phyloP scores from a whole-genome alignment of 306 rosid species.

The Biancaea sappan region DNA sequence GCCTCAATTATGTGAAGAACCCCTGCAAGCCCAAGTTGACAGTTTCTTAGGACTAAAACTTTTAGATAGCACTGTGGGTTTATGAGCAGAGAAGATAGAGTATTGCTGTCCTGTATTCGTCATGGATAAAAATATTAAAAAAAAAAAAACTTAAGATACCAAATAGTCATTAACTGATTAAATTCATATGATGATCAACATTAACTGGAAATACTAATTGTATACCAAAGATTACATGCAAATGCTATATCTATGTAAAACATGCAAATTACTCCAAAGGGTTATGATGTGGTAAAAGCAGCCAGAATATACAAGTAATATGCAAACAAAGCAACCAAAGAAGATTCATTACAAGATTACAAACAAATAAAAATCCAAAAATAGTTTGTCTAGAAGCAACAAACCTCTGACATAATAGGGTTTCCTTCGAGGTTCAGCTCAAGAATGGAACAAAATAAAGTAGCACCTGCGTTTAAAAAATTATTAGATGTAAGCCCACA shows the following conservation, averaged over 20 bases:
- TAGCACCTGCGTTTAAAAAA: conserved; percentile 29
- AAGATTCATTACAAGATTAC: conserved; percentile 27
- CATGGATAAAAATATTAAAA: conserved; percentile 2
- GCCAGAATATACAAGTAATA: conserved; percentile 3
- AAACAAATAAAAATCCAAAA: conserved; percentile 6
- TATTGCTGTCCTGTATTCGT: conserved; percentile 63
- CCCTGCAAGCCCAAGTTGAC: conserved; percentile 78
- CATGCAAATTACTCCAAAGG: conserved; percentile 12
- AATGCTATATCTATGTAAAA: not conserved
- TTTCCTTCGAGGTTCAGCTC: conserved; percentile 87
- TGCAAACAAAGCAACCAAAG: conserved; percentile 24
- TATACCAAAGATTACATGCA: not conserved
- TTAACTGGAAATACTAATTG: not conserved
- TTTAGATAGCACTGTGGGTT: conserved; percentile 74
- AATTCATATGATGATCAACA: conserved; percentile 16
- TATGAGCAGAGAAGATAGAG: conserved; percentile 62
- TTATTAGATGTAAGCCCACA: conserved; percentile 53
- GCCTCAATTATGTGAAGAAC: conserved; percentile 73
- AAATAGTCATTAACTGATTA: conserved; percentile 1
- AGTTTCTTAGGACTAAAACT: conserved; percentile 72
- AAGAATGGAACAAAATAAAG: conserved; percentile 52
- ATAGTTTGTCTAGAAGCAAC: conserved; percentile 27
- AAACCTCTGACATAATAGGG: conserved; percentile 72
- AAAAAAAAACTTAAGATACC: conserved; percentile 23
- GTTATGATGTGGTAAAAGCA: conserved; percentile 14